Percentiles rank a stretch among this genome's conserved stretches.
phyloP scores from a whole-genome alignment of 805 yeast genomes.

The Candida tibetensis region DNA sequence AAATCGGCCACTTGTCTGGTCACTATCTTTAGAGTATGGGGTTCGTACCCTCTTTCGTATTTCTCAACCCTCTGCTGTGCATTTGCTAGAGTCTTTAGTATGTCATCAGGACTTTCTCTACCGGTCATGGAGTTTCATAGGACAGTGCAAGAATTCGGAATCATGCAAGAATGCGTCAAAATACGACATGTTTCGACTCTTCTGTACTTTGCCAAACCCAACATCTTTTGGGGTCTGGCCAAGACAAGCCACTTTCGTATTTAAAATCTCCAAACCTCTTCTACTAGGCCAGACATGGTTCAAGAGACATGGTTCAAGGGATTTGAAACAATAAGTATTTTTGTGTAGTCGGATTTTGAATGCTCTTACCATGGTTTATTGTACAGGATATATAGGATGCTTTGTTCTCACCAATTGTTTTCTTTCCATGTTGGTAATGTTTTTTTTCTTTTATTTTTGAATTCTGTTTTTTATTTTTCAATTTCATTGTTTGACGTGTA shows the following conservation, averaged over 20 bases:
- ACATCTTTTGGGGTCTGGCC: no score
- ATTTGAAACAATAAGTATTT: background rate
- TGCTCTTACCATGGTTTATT: background rate
- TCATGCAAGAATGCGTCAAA: background rate
- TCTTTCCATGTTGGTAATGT: no score
- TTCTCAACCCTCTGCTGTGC: background rate
- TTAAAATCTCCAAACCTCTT: no score
- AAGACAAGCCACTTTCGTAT: background rate
- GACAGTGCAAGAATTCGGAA: background rate
- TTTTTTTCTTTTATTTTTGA: background rate
- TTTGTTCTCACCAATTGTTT: no score
- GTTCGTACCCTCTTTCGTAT: no score
- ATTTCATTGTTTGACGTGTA: background rate
- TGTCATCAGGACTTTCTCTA: background rate
- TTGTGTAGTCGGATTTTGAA: background rate
- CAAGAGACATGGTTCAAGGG: no score
- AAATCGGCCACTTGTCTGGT: no score
- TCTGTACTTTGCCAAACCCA: no score
- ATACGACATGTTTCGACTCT: background rate
- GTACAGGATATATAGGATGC: no score
- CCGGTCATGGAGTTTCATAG: background rate
- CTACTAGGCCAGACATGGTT: no score
- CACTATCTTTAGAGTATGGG: no score
- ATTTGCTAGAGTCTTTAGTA: background rate
- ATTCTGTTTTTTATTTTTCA: background rate